Conservation (phyloP, 2,329 filamentous ascomycete genomes). For the Microsporum canis region DNA sequence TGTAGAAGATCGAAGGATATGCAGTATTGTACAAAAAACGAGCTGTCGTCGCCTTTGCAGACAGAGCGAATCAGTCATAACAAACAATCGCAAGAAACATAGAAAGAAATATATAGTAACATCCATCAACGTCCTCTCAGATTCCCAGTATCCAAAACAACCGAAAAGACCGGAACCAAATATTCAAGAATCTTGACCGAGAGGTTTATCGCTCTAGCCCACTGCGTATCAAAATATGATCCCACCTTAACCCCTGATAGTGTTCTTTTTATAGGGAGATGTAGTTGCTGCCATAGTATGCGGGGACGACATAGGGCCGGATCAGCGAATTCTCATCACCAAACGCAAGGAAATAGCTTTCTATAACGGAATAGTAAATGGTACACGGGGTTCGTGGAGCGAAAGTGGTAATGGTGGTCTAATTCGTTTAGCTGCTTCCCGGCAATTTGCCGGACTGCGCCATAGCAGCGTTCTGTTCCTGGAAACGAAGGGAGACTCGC, state of each 20-base stretch:
- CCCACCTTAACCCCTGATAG: background rate
- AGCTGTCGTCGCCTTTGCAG: background rate
- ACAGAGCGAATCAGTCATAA: background rate
- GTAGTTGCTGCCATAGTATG: too few relatives aligned
- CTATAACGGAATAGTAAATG: background rate
- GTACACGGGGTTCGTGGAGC: background rate
- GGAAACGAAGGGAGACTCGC: conserved; percentile 83
- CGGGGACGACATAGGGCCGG: too few relatives aligned
- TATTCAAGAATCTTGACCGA: background rate
- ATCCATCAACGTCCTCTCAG: background rate
- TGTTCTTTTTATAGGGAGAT: too few relatives aligned
- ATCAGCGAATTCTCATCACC: background rate
- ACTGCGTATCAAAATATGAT: background rate
- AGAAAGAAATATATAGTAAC: background rate
- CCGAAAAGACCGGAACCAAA: background rate
- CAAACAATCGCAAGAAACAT: background rate
- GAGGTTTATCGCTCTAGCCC: background rate
- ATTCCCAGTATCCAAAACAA: background rate
- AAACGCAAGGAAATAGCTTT: background rate
- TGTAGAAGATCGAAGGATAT: background rate
- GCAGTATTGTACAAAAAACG: conserved; percentile 1
- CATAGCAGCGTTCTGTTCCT: conserved; percentile 59
- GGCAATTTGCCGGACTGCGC: conserved; percentile 47
- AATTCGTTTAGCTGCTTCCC: conserved; percentile 19
- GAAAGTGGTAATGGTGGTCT: background rate